These are phyloP conservation scores for Didymosphaeria variabile DNA, from an alignment of 2,329 filamentous ascomycete genomes.

Conservation along the genomic window DNA sequence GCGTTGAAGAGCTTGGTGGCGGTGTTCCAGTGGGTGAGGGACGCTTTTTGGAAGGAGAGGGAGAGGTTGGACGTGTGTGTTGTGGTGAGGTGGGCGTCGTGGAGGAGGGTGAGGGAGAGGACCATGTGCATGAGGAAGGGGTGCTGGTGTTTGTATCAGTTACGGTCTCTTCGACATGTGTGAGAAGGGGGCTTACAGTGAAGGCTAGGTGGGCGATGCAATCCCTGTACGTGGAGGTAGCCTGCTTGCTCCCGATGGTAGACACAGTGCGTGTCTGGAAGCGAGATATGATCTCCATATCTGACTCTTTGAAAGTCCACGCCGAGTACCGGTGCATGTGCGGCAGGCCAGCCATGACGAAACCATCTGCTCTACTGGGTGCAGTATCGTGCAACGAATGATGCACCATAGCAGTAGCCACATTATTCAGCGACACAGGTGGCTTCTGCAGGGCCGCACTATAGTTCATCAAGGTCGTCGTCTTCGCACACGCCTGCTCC, in stretches of 20 bases:
- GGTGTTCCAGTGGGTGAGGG: constrained; percentile 57
- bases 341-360: background rate
- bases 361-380: background rate
- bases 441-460: constrained; percentile 11
- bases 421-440: constrained; percentile 26
- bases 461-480: constrained; percentile 11
- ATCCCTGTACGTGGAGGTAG: constrained; percentile 47
- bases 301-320: constrained; percentile 29
- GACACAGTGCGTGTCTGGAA: constrained; percentile 57
- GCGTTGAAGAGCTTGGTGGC: constrained; percentile 60
- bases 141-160: constrained; percentile 45
- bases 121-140: constrained; percentile 65
- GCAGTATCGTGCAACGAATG: constrained; percentile 17
- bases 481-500: background rate
- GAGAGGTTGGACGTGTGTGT: constrained; percentile 24
- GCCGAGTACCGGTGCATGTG: background rate
- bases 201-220: constrained; percentile 52
- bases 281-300: constrained; percentile 48
- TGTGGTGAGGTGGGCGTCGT: constrained; percentile 58
- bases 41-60: constrained; percentile 48
- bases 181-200: constrained; percentile 44
- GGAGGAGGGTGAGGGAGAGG: constrained; percentile 62
- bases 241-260: constrained; percentile 49
- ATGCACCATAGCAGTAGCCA: constrained; percentile 26
- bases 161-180: background rate